Conservation (phyloP, 2,329 filamentous ascomycete genomes). For the Hysterium pulicare region DNA sequence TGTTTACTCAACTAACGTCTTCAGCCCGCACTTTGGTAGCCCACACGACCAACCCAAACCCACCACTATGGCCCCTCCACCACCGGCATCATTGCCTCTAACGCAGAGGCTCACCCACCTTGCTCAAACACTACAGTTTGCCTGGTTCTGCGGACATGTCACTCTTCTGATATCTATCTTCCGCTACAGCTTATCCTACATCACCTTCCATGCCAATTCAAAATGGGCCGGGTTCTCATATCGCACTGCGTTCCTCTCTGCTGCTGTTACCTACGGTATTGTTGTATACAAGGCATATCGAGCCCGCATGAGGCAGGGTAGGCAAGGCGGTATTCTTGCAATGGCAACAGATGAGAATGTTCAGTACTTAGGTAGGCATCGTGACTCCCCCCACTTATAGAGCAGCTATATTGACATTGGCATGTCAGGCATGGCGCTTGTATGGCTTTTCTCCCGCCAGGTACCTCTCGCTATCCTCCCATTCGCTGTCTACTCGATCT, state of each 20-base stretch:
- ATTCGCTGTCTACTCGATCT: slow-evolving; percentile 94
- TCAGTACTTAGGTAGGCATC: slow-evolving; percentile 81
- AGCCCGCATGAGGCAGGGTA: slow-evolving; percentile 73
- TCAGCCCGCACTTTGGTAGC: slow-evolving; percentile 9
- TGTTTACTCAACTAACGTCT: slow-evolving; percentile 3
- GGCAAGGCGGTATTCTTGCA: slow-evolving; percentile 61
- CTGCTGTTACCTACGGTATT: slow-evolving; percentile 91
- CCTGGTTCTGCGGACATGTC: slow-evolving; percentile 68
- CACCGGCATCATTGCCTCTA: slow-evolving; percentile 65
- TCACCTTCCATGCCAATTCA: slow-evolving; percentile 83
- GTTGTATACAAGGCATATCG: slow-evolving; percentile 98
- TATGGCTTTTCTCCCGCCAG: slow-evolving; percentile 92
- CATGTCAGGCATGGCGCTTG: slow-evolving; percentile 75
- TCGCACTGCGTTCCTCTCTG: slow-evolving; percentile 84
- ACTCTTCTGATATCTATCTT: slow-evolving; percentile 77
- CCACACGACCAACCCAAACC: slow-evolving; percentile 25
- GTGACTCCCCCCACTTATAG: slow-evolving; percentile 1
- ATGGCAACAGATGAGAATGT: slow-evolving; percentile 90
- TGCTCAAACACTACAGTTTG: slow-evolving; percentile 90
- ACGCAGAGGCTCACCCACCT: slow-evolving; percentile 71
- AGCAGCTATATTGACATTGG: slow-evolving; percentile 13
- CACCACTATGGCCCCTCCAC: slow-evolving; percentile 68
- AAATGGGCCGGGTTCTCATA: slow-evolving; percentile 79
- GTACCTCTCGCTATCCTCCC: slow-evolving; percentile 87
- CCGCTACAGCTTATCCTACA: slow-evolving; percentile 80